A percentile compares a stretch with the other conserved stretches of the same genome.
These are phyloP conservation scores for Monosporascus cannonballus DNA, from an alignment of 2,329 filamentous ascomycete species.

Conservation along the genomic window DNA sequence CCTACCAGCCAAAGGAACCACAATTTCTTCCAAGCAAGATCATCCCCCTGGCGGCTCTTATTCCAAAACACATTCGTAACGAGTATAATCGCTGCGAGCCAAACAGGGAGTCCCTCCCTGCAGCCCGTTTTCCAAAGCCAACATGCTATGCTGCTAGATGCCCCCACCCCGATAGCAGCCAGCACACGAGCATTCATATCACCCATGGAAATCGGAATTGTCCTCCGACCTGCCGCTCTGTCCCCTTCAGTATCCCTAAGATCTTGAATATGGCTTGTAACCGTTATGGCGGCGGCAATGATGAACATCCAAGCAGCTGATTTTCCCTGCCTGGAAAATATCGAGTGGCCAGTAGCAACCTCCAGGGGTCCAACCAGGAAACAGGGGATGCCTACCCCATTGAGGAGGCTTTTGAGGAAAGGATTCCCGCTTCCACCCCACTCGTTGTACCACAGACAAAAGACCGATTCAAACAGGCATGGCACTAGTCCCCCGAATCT, in stretches of 20 bases:
- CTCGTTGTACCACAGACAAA: conserved; percentile 10
- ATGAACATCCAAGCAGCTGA: conserved; percentile 4
- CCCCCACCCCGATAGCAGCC: neutral
- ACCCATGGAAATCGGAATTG: conserved; percentile 5
- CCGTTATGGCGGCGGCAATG: neutral
- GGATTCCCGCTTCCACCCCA: neutral
- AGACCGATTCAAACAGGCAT: conserved; percentile 3
- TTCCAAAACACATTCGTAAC: neutral
- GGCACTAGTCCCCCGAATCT: conserved; percentile 3
- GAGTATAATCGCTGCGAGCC: neutral
- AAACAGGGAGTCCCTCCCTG: neutral
- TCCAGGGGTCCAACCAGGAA: conserved; percentile 8
- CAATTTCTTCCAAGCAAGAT: neutral
- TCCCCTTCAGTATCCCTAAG: conserved; percentile 10
- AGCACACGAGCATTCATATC: conserved; percentile 3
- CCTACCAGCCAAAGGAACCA: conserved; percentile 1
- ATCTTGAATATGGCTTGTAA: conserved; percentile 6
- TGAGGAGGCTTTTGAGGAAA: conserved; percentile 8
- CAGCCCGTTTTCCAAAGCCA: conserved; percentile 3
- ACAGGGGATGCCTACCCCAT: conserved; percentile 6
- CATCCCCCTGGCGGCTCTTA: neutral
- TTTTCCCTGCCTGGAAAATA: conserved; percentile 1
- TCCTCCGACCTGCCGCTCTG: conserved; percentile 3
- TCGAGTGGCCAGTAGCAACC: conserved; percentile 3
- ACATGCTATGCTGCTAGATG: conserved; percentile 1